Base-by-base conservation (phyloP, 2,329 filamentous ascomycete genomes). In the Fusarium veterinarium region DNA sequence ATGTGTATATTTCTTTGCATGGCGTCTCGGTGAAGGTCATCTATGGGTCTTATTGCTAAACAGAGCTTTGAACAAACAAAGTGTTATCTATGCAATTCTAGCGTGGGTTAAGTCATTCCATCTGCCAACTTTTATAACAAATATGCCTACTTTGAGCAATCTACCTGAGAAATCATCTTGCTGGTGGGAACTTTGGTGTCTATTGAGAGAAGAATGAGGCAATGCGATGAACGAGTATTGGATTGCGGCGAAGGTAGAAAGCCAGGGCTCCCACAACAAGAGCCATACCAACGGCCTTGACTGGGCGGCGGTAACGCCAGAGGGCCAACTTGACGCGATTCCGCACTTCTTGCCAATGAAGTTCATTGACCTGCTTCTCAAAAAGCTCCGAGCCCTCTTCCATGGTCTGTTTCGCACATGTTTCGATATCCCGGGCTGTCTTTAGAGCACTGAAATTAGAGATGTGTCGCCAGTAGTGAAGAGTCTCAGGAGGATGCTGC, bases 371-470 rank as follows among this genome's bases (percentile, higher is more conserved):
- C 80, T 98, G 95, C 72, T 86, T 86, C 42, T 89, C 83, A 76
- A 98, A 95, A 67, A 91, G 88, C 8, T 78, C 80, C 69, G 91
- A 85, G 5, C 94, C 95, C 44, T 95, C 89, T 35, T 87, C 82
- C 38, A 93, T 81, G 0, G 87, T 89, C 79, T 94, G 90, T 33
- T 80, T 80, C 10, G 85, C 80, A 52, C 88, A 85, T 41, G 80
- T 80, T 46, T 84, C 79, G 53, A 86, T 79, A 77, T 88, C 84
- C 17, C 89, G 87, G 1, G 93, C 93, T 4, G 95, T 97, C 81
- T 97, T 98, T 58, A 99, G 87, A 12, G 94, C 94, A 80, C 95
- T 98, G 66, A 89, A 89, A 11, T 81, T 80, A 6, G 95, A 95
- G 66, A 99, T 91, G 20, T 82, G 83, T 68, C 86, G 85, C 95